A percentile compares a stretch with the other conserved stretches of the same genome.
Conservation (phyloP, 768 basidiomycete species). For the Dendrothele bispora region DNA sequence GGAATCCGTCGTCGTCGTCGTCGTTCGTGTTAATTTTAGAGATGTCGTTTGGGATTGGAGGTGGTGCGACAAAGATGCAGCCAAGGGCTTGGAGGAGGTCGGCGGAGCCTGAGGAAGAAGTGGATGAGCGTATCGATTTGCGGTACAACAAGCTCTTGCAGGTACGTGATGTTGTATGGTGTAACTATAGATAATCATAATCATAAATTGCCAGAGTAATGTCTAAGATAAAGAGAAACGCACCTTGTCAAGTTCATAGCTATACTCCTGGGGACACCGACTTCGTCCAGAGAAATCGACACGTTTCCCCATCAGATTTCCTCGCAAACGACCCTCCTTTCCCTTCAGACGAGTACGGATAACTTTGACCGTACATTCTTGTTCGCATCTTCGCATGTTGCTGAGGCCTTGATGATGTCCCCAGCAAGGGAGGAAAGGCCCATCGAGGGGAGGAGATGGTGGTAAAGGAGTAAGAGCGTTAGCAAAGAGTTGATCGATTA, state of each 20-base stretch:
- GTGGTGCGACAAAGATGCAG: constrained; percentile 70
- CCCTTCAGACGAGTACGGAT: constrained; percentile 98
- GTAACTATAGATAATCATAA: constrained; percentile 62
- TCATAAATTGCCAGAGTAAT: too few species aligned
- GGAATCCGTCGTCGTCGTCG: too few species aligned
- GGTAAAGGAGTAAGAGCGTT: too few species aligned
- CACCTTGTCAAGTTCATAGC: constrained; percentile 97
- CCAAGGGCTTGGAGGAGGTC: constrained; percentile 86
- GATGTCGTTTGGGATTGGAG: too few species aligned
- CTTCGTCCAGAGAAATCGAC: constrained; percentile 99
- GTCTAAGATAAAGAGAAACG: too few species aligned
- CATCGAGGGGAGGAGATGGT: too few species aligned
- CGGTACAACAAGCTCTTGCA: constrained; percentile 97
- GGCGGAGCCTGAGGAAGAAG: constrained; percentile 92
- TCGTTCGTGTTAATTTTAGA: too few species aligned
- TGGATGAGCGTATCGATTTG: too few species aligned
- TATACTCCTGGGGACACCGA: constrained; percentile 92
- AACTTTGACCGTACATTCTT: constrained; percentile 97
- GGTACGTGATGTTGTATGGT: constrained; percentile 92
- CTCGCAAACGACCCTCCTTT: constrained; percentile 96
- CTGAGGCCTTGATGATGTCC: constrained; percentile 94
- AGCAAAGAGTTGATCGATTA: too few species aligned
- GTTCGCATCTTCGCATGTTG: constrained; percentile 90
- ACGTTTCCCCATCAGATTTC: constrained; percentile 99
- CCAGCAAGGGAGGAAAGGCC: too few species aligned